Conservation (phyloP, 768 basidiomycete species). For the Tricholoma hemisulphureum region DNA sequence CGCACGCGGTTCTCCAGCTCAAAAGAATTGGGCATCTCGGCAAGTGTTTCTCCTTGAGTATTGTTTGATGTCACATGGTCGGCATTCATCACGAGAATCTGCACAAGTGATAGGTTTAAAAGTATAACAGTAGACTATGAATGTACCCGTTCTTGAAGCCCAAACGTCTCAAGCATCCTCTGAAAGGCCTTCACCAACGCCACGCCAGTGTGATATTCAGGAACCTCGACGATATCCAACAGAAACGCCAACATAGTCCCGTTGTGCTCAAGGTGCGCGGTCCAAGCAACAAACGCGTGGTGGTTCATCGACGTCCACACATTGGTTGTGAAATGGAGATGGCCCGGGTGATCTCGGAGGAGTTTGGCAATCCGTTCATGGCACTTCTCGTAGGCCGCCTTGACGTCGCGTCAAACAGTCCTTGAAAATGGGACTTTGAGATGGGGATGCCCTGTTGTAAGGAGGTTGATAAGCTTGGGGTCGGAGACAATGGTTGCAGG, state of each 20-base stretch:
- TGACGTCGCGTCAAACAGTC: slow-evolving; percentile 2
- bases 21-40: slow-evolving; percentile 7
- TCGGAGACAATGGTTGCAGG: slow-evolving; percentile 27
- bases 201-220: slow-evolving; percentile 25
- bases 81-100: slow-evolving; percentile 18
- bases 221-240: slow-evolving; percentile 32
- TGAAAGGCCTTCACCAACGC: slow-evolving; percentile 19
- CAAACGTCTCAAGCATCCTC: slow-evolving; percentile 9
- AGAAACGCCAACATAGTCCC: slow-evolving; percentile 19
- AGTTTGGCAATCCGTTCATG: background rate
- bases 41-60: background rate
- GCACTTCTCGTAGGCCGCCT: background rate
- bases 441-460: slow-evolving; percentile 27
- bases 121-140: slow-evolving; percentile 10
- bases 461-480: slow-evolving; percentile 20
- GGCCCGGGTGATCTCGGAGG: background rate
- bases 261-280: slow-evolving; percentile 18
- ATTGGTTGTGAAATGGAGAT: background rate
- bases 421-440: slow-evolving; percentile 2
- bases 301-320: slow-evolving; percentile 26
- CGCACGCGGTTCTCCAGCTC: slow-evolving; percentile 15
- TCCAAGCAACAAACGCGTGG: slow-evolving; percentile 28
- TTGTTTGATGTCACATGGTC: slow-evolving; percentile 28
- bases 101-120: background rate
- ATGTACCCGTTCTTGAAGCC: background rate